Evolutionary conservation across 2,329 filamentous ascomycete genomes (phyloP).

Genomic region (Furcasterigmium sp.): DNA sequence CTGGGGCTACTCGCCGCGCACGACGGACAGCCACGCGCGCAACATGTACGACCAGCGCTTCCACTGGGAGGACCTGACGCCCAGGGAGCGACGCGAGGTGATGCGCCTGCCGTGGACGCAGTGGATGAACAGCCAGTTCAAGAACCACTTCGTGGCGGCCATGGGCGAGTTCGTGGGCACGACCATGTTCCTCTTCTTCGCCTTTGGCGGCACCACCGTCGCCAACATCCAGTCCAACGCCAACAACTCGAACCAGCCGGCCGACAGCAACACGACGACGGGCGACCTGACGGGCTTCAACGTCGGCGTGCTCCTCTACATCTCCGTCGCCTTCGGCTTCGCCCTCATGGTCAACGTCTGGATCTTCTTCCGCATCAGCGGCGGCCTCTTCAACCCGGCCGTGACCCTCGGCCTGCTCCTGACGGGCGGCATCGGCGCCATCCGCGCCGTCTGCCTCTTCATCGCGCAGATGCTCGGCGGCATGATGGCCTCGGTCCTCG

Average conservation of each 20-base stretch:
- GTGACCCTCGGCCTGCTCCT: constrained; percentile 47
- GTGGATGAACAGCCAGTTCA: constrained; percentile 41
- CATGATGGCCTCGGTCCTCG: constrained; percentile 35
- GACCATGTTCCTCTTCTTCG: constrained; percentile 37
- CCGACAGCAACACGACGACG: constrained; percentile 30
- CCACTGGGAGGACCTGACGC: constrained; percentile 31
- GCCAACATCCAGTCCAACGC: constrained; percentile 30
- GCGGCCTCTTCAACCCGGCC: constrained; percentile 29
- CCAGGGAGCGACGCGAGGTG: constrained; percentile 34
- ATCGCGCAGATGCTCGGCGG: constrained; percentile 44
- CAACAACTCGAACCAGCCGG: constrained; percentile 9
- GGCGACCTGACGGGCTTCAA: constrained; percentile 36
- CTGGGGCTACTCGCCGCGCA: constrained; percentile 4
- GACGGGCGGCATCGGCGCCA: constrained; percentile 38
- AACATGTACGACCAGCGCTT: constrained; percentile 13
- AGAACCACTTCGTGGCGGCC: constrained; percentile 35
- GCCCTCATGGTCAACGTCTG: constrained; percentile 41
- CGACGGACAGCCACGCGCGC: constrained; percentile 8
- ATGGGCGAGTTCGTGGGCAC: constrained; percentile 35
- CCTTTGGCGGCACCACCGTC: constrained; percentile 33
- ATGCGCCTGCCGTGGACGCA: constrained; percentile 37
- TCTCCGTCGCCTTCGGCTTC: constrained; percentile 35
- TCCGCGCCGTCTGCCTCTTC: constrained; percentile 42
- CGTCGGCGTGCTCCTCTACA: constrained; percentile 34
- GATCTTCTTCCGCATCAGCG: constrained; percentile 41